phyloP scores from a whole-genome alignment of 2,329 filamentous ascomycete genomes.

The Blastomyces silverae region DNA sequence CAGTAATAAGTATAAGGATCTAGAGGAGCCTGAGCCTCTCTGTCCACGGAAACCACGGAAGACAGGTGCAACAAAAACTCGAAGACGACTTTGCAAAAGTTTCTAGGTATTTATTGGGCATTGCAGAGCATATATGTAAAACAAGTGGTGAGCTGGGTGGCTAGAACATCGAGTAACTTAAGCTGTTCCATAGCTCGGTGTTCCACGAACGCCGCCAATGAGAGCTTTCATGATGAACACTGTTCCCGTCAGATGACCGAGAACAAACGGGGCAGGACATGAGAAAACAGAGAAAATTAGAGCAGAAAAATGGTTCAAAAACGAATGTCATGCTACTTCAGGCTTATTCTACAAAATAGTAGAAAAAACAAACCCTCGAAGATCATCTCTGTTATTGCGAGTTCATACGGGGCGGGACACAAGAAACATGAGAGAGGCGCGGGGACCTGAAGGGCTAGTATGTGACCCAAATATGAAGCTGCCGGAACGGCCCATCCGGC shows the following conservation, averaged over 20 bases:
- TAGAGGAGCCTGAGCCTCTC: no score
- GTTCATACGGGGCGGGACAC: background rate
- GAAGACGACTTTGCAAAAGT: background rate
- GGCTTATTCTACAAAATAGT: background rate
- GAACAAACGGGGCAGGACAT: background rate
- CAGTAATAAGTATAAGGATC: background rate
- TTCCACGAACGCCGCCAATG: background rate
- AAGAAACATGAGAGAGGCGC: background rate
- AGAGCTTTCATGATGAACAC: background rate
- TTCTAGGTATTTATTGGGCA: background rate
- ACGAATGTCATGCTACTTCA: background rate
- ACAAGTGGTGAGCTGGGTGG: background rate
- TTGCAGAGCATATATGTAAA: background rate
- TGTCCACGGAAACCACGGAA: background rate
- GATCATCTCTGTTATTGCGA: background rate
- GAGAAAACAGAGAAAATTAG: background rate
- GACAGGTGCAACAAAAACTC: background rate
- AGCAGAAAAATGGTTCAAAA: background rate
- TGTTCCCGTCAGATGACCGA: conserved; percentile 1
- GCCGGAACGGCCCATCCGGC: background rate
- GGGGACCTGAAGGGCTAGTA: background rate
- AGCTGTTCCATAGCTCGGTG: background rate
- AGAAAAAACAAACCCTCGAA: background rate
- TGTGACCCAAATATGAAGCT: background rate
- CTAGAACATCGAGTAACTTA: background rate